Evolutionary conservation across 345 rosid species (phyloP), one percentile per base, ranked within the genome.

Genomic region (Lagerstroemia speciosa): DNA sequence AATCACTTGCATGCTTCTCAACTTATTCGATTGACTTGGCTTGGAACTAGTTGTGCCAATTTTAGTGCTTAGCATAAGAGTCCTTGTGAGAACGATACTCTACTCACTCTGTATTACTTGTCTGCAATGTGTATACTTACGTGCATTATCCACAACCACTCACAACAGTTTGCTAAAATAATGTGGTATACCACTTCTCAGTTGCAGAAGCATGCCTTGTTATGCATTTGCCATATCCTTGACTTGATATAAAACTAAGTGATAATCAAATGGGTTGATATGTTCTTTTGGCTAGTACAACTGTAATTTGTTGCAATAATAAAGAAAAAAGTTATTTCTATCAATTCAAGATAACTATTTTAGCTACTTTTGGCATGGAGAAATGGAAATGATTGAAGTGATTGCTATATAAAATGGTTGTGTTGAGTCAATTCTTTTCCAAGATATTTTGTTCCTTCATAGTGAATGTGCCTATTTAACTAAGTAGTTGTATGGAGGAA

Each of bases 271-370:
- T 46, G 77, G 69, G 40, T 34, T 60, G 79, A 65, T 73, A 69
- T 77, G 61, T 70, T 62, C 67, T 60, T 64, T 34, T 61, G 68
- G n/a, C 76, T 81, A 79, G 38, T 78, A 86, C 82, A 86, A 79
- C 78, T 84, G 87, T 73, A 82, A 78, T 69, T 82, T 83, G 87
- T 77, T 80, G 83, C 82, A 77, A 60, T 80, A 70, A 69, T 38
- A 69, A 75, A 58, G 36, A 71, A 43, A n/a, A 69, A 78, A 76
- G 45, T 52, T 63, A 66, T 62, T 76, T 68, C 34, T n/a, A 36
- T 83, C n/a, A 77, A 55, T 27, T 43, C 40, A 67, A 50, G 58
- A 43, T 48, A 48, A 8, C 9, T 46, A 17, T 32, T 20, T 50
- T 8, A 67, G 17, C 41, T 26, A 53, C 20, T 34, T 27, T 52